Base-by-base conservation (phyloP, 2,329 filamentous ascomycete genomes). In the Penicillium sp. region DNA sequence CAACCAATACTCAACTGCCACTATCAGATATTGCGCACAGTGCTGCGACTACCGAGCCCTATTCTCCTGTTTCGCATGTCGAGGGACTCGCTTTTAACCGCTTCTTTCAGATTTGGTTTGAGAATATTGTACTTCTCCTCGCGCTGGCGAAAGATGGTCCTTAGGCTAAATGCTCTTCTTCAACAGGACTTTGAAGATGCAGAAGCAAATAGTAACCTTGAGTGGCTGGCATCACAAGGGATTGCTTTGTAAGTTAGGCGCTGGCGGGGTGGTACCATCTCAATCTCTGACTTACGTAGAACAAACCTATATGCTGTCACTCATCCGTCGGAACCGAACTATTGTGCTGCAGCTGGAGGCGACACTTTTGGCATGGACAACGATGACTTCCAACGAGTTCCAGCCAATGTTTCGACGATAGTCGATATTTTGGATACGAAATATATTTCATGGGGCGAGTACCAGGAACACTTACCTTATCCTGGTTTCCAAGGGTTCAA, bases 401-500 rank as follows among this genome's bases (percentile, higher is more conserved):
- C 84, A 38, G 69, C 76, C 64, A 91, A 91, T 72, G 79, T 91
- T 53, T 88, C 87, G 17, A 88, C 88, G n/a, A 76, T 91, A 30
- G 81, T 87, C 30, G 89, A 92, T 75, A 79, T 91, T 46, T 84
- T 91, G 21, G 88, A 91, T 67, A 83, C 84, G 66, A 85, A 84
- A 69, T 80, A 81, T 54, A 89, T 92, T 72, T 82, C 84, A 2
- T 92, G 89, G 89, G 89, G 81, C 59, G 81, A 88, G 66, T 95
- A 94, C 78, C 86, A 93, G 73, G 91, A 95, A 73, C 88, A 92
- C 70, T 84, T 90, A 84, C 91, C 91, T 7, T 92, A 88, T 76
- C 83, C 86, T 5, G 91, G 91, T 11, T 94, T 87, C 75, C 84
- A 91, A 75, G 91, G 90, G 48, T 76, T 76, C 23, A 81, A 79